A percentile compares a stretch with the other conserved stretches of the same genome.
Conservation (phyloP, 139 green algal genomes). For the Choricystis sp. region DNA sequence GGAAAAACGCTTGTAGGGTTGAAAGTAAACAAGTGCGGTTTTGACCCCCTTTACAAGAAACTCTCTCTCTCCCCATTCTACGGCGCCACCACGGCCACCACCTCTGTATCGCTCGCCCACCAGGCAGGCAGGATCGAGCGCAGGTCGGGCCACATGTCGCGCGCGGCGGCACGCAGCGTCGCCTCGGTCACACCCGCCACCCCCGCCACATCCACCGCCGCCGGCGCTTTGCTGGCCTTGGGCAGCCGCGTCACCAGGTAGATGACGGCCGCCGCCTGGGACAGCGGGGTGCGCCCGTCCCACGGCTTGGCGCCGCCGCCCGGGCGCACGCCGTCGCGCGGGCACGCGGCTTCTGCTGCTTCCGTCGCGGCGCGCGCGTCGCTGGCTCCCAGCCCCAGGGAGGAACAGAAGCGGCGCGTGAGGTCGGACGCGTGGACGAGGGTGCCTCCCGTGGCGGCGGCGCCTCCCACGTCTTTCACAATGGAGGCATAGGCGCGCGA, state of each 20-base stretch:
- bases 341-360: conserved; percentile 15
- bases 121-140: background rate
- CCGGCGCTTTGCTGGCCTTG: conserved; percentile 6
- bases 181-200: conserved; percentile 32
- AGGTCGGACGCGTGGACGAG: conserved; percentile 16
- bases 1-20: too few relatives aligned
- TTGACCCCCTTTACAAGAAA: background rate
- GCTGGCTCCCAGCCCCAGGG: conserved; percentile 14
- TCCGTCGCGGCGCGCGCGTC: conserved; percentile 18
- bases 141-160: conserved; percentile 20
- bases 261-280: conserved; percentile 53
- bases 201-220: conserved; percentile 16
- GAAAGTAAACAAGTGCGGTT: too few relatives aligned
- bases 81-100: background rate
- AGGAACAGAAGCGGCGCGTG: conserved; percentile 34
- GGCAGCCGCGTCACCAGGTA: conserved; percentile 37
- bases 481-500: conserved; percentile 47
- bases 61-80: background rate
- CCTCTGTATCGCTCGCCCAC: background rate
- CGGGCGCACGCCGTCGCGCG: conserved; percentile 1
- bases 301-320: conserved; percentile 20
- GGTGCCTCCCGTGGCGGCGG: background rate
- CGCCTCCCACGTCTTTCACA: conserved; percentile 11
- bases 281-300: conserved; percentile 49
- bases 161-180: conserved; percentile 39